phyloP scores from a whole-genome alignment of 768 basidiomycete genomes.

The Mycena indigotica region DNA sequence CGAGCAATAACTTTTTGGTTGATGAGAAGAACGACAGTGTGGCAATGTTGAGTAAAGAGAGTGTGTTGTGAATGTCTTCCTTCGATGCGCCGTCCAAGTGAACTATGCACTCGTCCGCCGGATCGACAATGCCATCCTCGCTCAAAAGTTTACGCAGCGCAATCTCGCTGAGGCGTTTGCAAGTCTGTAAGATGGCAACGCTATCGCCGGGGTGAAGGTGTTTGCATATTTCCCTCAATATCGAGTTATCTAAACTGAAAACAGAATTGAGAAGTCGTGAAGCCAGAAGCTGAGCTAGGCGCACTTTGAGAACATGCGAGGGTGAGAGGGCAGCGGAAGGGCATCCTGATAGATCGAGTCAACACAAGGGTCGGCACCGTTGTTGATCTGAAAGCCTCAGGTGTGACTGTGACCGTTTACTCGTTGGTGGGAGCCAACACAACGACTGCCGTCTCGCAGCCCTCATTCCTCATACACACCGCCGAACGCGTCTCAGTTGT shows the following conservation, averaged over 20 bases:
- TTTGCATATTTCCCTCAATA: not conserved
- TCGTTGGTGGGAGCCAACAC: not conserved
- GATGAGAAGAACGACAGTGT: slow-evolving; percentile 61
- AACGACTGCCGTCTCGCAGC: slow-evolving; percentile 6
- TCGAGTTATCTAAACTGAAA: not conserved
- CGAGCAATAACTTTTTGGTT: slow-evolving; percentile 48
- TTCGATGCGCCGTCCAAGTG: not conserved
- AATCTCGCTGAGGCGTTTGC: not conserved
- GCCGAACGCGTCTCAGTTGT: slow-evolving; percentile 13
- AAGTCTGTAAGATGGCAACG: not conserved
- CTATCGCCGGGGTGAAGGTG: not conserved
- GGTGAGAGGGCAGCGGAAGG: not conserved
- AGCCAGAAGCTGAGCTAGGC: not conserved
- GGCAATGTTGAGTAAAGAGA: slow-evolving; percentile 59
- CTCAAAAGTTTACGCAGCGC: not conserved
- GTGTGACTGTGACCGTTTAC: not conserved
- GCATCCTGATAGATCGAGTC: too few relatives aligned
- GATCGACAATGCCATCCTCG: not conserved
- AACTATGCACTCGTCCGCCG: not conserved
- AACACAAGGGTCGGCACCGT: not conserved
- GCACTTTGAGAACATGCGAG: not conserved
- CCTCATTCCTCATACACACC: slow-evolving; percentile 6
- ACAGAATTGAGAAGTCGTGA: too few relatives aligned
- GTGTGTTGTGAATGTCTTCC: slow-evolving; percentile 6
- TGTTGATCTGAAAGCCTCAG: not conserved